Conservation (phyloP, 225 moss, liverwort and hornwort genomes). For the Anthoceros angustus region DNA sequence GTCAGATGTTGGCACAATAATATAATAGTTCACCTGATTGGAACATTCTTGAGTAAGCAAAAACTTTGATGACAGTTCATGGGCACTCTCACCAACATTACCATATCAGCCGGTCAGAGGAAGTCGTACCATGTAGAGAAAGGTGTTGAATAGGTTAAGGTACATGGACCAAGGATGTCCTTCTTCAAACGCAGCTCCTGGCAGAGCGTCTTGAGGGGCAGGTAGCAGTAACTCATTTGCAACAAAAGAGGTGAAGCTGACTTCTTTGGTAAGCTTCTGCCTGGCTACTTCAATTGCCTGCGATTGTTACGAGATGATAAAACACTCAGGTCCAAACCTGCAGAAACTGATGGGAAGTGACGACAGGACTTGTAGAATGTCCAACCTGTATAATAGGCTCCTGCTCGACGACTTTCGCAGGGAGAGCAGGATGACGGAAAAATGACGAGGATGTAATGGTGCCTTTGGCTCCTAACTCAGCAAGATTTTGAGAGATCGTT, state of each 20-base stretch:
- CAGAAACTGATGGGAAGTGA: neutral
- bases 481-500: slow-evolving; percentile 49
- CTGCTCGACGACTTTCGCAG: slow-evolving; percentile 30
- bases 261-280: slow-evolving; percentile 34
- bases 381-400: slow-evolving; percentile 47
- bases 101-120: neutral
- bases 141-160: slow-evolving; percentile 46
- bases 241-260: slow-evolving; percentile 34
- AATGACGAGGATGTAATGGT: slow-evolving; percentile 38
- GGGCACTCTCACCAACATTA: neutral
- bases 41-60: neutral
- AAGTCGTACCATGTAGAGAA: slow-evolving; percentile 38
- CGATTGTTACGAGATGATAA: neutral
- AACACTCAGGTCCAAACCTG: neutral
- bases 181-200: slow-evolving; percentile 33
- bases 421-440: slow-evolving; percentile 39
- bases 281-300: slow-evolving; percentile 47
- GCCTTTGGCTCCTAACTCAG: slow-evolving; percentile 23
- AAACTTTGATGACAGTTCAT: neutral
- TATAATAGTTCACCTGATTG: slow-evolving; percentile 46
- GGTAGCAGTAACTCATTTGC: slow-evolving; percentile 49
- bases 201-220: slow-evolving; percentile 29
- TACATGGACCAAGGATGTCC: slow-evolving; percentile 47
- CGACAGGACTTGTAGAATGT: neutral
- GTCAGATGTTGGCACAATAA: slow-evolving; percentile 52